Evolutionary conservation across 179 eudicot species (phyloP), one percentile per base, ranked within the genome.

Genomic region (Camellia oleifera): DNA sequence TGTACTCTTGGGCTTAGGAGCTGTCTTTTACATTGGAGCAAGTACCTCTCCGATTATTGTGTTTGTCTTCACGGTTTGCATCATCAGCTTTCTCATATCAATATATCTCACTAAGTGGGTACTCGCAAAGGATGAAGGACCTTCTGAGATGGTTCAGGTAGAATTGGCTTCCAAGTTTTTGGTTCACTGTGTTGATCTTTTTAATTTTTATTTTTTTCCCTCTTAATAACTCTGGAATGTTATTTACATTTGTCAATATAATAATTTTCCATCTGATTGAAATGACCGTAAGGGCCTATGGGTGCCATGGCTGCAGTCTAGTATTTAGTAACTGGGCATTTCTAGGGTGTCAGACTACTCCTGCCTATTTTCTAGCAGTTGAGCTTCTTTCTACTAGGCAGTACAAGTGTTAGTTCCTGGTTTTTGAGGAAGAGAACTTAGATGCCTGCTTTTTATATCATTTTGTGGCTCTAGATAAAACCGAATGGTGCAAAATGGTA

Each of bases 141-240:
- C 99, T 78, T 95, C 97, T 68, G 99, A 97, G 86, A 97, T 97
- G 99, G 90, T 79, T 52, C 89, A 94, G 99, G 99, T 97, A 88
- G 72, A 74, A 15, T 63, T 17, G 12, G 32, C 7, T 46, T 72
- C 61, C 46, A 46, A 9, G 17, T 70, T 63, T 54, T 50, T 32
- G 14, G 18, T 14, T 65, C 13, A 15, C n/a, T 44, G 61, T 60
- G 62, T 76, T 62, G 8, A 76, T 74, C 48, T 26, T 5, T 67
- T 54, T 57, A 32, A 32, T 26, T 62, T 23, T 72, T 20, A 4
- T 26, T 17, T 60, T 54, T 46, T 2, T 17, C 46, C 45, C 44
- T 32, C 44, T 69, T 56, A 7, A 17, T 53, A 18, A 9, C 23
- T 50, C 17, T 42, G 66, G 53, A 54, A 26, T 40, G 53, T 13